These are phyloP conservation scores for Akanthomyces lecanii DNA, from an alignment of 2,329 filamentous ascomycete genomes.

Conservation along the genomic window DNA sequence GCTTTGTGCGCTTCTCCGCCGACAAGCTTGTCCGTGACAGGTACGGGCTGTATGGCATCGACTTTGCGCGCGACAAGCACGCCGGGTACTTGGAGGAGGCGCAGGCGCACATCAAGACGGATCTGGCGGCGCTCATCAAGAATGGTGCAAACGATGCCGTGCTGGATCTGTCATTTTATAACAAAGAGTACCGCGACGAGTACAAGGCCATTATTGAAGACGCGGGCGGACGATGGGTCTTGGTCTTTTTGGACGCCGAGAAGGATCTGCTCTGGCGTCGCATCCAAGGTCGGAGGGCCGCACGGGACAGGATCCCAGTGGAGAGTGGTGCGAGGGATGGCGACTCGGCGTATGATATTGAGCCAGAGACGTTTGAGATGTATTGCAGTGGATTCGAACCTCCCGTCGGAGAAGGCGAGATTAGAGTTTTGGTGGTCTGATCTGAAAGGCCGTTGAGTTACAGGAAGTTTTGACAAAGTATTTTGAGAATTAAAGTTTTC, in stretches of 20 bases:
- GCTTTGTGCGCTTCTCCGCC: slow-evolving; percentile 12
- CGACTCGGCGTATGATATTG: slow-evolving; percentile 16
- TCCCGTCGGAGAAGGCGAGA: slow-evolving; percentile 14
- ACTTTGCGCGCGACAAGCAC: slow-evolving; percentile 13
- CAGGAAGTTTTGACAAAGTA: no score
- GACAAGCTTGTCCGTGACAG: slow-evolving; percentile 7
- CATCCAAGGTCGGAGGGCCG: slow-evolving; percentile 26
- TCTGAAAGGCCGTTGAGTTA: not conserved
- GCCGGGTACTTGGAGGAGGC: slow-evolving; percentile 9
- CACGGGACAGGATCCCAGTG: slow-evolving; percentile 12
- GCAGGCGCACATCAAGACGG: slow-evolving; percentile 6
- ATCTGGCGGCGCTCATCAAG: slow-evolving; percentile 18
- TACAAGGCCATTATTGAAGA: slow-evolving; percentile 26
- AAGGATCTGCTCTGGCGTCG: slow-evolving; percentile 29
- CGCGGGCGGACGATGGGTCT: slow-evolving; percentile 27
- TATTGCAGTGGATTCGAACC: slow-evolving; percentile 11
- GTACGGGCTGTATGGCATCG: slow-evolving; percentile 15
- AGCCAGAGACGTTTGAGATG: slow-evolving; percentile 14
- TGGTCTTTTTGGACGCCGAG: slow-evolving; percentile 26
- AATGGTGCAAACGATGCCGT: slow-evolving; percentile 24
- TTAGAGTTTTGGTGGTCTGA: not conserved
- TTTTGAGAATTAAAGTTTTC: no score
- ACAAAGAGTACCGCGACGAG: slow-evolving; percentile 28
- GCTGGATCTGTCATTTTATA: slow-evolving; percentile 31
- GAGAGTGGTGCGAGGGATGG: slow-evolving; percentile 9